Conservation (phyloP, 768 basidiomycete species). For the Coprinopsis marcescibilis region DNA sequence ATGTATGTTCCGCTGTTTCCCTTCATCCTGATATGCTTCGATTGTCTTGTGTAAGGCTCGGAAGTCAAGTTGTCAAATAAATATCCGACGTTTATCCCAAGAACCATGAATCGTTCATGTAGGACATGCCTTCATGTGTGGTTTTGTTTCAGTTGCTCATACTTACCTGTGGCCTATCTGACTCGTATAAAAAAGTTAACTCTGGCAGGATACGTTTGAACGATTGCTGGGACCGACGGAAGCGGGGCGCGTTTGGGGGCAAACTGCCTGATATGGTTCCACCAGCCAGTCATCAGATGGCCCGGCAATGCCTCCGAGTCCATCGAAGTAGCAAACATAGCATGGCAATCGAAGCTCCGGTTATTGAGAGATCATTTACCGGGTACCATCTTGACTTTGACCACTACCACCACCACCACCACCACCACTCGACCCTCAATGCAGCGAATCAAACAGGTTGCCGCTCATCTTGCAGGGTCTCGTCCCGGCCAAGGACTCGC, state of each 20-base stretch:
- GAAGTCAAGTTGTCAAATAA: neutral
- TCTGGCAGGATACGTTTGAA: neutral
- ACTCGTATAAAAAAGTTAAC: neutral
- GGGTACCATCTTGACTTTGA: neutral
- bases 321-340: too few relatives aligned
- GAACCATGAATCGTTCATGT: too few relatives aligned
- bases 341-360: too few relatives aligned
- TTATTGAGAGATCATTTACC: too few relatives aligned
- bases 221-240: neutral
- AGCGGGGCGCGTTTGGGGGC: conserved; percentile 1
- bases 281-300: neutral
- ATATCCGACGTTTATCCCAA: neutral
- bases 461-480: conserved; percentile 47
- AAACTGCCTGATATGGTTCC: neutral
- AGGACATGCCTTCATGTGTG: too few relatives aligned
- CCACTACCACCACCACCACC: conserved; percentile 1
- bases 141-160: too few relatives aligned
- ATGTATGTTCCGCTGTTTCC: neutral
- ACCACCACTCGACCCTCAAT: conserved; percentile 23
- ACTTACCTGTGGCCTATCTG: too few relatives aligned
- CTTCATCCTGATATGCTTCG: neutral
- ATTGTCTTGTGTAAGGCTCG: neutral
- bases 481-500: conserved; percentile 34
- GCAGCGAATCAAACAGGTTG: conserved; percentile 64
- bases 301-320: too few relatives aligned